These are phyloP conservation scores for Obelidium mucronatum DNA, from an alignment of 192 early-diverging fungal genomes.

Conservation along the genomic window DNA sequence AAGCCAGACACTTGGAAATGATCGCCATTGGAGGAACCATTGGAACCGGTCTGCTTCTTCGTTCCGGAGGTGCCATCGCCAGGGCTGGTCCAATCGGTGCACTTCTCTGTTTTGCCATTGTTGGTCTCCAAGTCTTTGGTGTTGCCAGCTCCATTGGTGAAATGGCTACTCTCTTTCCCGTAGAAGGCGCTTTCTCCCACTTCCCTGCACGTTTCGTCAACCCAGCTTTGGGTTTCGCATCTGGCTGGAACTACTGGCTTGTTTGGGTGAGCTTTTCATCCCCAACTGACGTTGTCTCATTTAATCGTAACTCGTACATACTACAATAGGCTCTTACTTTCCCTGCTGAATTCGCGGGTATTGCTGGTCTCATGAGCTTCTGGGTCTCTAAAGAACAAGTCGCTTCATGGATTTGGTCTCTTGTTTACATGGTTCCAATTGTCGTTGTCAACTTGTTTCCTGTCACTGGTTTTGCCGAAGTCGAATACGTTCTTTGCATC, in stretches of 20 bases:
- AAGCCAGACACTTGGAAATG: slow-evolving; percentile 57
- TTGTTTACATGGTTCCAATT: slow-evolving; percentile 64
- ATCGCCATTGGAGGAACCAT: slow-evolving; percentile 80
- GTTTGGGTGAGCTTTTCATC: not conserved
- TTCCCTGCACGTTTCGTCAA: slow-evolving; percentile 79
- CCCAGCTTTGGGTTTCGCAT: slow-evolving; percentile 58
- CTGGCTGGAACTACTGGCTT: slow-evolving; percentile 32
- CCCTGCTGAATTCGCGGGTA: slow-evolving; percentile 77
- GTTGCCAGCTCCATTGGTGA: slow-evolving; percentile 77
- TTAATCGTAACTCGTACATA: not conserved
- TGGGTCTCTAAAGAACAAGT: slow-evolving; percentile 54
- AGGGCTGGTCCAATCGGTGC: slow-evolving; percentile 57
- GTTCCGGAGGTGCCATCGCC: slow-evolving; percentile 73
- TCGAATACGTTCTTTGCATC: slow-evolving; percentile 78
- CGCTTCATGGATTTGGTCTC: slow-evolving; percentile 48
- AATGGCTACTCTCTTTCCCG: slow-evolving; percentile 76
- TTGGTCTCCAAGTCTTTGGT: slow-evolving; percentile 19
- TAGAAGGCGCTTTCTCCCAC: slow-evolving; percentile 80
- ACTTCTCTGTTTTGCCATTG: slow-evolving; percentile 3
- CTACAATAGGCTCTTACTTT: slow-evolving; percentile 16
- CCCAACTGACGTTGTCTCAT: not conserved
- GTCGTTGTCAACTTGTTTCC: slow-evolving; percentile 67
- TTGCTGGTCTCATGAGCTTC: slow-evolving; percentile 74
- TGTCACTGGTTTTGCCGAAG: slow-evolving; percentile 72
- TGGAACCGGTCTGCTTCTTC: slow-evolving; percentile 80